Conservation (phyloP, 1,284 basidiomycete species). For the Ceratobasidium sp. region DNA sequence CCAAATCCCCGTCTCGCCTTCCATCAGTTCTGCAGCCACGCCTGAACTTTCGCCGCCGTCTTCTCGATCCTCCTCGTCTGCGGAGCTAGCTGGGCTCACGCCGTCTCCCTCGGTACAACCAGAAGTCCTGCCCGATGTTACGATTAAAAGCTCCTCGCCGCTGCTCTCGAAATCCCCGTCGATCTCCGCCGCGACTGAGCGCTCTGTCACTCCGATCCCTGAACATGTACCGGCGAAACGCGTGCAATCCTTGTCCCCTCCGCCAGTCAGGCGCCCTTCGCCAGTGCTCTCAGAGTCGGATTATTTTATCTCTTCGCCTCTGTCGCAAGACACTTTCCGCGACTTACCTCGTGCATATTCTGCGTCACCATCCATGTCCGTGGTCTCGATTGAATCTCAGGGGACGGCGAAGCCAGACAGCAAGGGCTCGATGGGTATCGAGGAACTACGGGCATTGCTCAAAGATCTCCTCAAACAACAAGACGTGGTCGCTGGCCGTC, state of each 20-base stretch:
- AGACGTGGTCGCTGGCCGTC: conserved; percentile 31
- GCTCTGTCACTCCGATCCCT: conserved; percentile 24
- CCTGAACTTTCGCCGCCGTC: conserved; percentile 13
- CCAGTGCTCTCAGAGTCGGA: conserved; percentile 33
- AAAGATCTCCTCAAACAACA: conserved; percentile 35
- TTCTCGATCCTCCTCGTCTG: conserved; percentile 25
- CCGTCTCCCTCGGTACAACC: conserved; percentile 40
- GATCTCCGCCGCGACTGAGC: conserved; percentile 25
- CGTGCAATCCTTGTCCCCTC: conserved; percentile 29
- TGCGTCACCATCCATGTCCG: conserved; percentile 26
- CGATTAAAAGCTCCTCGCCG: conserved; percentile 38
- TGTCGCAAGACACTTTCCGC: conserved; percentile 40
- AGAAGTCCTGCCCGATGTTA: conserved; percentile 7
- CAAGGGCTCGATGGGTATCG: conserved; percentile 42
- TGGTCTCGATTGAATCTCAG: conserved; percentile 4
- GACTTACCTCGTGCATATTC: conserved; percentile 29
- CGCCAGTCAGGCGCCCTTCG: conserved; percentile 25
- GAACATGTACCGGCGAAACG: conserved; percentile 25
- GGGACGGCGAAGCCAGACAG: conserved; percentile 33
- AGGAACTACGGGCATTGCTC: conserved; percentile 24
- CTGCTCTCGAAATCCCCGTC: conserved; percentile 26
- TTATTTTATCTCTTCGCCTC: conserved; percentile 38
- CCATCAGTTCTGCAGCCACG: conserved; percentile 28
- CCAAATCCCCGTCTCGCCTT: conserved; percentile 20
- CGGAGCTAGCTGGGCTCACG: conserved; percentile 16